These are phyloP conservation scores for Fusarium tjaetaba DNA, from an alignment of 2,329 filamentous ascomycete species.

Conservation along the genomic window DNA sequence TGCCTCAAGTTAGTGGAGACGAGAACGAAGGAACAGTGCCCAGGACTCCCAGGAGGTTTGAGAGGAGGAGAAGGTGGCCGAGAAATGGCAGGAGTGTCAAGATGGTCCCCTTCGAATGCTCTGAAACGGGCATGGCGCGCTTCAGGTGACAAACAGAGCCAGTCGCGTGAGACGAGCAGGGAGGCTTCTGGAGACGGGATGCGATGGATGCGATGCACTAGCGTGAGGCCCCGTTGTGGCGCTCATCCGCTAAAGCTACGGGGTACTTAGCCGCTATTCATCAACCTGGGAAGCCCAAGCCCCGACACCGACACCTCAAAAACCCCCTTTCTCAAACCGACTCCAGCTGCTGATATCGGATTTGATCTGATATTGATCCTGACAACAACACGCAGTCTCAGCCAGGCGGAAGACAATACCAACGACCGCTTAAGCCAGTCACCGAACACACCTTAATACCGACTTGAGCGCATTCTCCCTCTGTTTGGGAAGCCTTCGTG, in stretches of 20 bases:
- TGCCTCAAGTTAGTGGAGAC: constrained; percentile 28
- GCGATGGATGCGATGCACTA: constrained; percentile 19
- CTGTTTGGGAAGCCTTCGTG: constrained; percentile 18
- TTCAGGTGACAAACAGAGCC: constrained; percentile 39
- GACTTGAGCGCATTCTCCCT: neutral
- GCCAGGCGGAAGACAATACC: neutral
- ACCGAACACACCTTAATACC: neutral
- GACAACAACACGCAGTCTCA: constrained; percentile 20
- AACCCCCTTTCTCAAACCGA: constrained; percentile 43
- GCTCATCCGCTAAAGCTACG: constrained; percentile 31
- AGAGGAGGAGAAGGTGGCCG: neutral
- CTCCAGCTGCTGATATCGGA: constrained; percentile 31
- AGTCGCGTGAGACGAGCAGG: constrained; percentile 23
- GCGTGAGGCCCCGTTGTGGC: constrained; percentile 26
- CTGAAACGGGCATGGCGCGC: constrained; percentile 38
- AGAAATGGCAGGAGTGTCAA: constrained; percentile 4
- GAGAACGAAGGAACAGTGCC: constrained; percentile 16
- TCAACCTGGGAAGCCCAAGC: constrained; percentile 19
- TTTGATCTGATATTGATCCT: constrained; percentile 32
- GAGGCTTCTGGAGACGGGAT: constrained; percentile 16
- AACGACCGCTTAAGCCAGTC: neutral
- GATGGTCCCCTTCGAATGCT: neutral
- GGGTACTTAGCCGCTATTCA: constrained; percentile 41
- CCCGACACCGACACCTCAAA: constrained; percentile 41
- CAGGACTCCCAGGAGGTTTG: constrained; percentile 31